Evolutionary conservation across 345 rosid genomes (phyloP), one percentile per base, ranked within the genome.

Genomic region (Mangifera indica): DNA sequence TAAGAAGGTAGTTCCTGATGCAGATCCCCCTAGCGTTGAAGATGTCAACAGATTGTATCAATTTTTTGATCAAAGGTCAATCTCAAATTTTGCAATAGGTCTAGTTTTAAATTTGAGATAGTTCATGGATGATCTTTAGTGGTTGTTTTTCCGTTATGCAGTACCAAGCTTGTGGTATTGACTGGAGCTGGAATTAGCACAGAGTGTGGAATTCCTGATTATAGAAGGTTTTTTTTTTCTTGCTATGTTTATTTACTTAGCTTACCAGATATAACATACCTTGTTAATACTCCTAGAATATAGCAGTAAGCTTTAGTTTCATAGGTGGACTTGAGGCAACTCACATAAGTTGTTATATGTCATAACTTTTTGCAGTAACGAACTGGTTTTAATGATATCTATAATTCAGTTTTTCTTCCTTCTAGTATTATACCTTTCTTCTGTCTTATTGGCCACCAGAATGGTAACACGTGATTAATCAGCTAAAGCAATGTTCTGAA

Each of bases 151-250:
- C 37, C 70, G 9, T 57, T 1, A 5, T 80, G 72, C 84, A 94
- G 98, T 72, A 78, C 81, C 24, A 92, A 85, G 69, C 92, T 94
- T 24, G 70, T 86, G 71, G 88, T 91, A 53, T 67, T 94, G 85
- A 94, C 95, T 1, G 98, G 97, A 78, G 97, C 98, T 71, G 98
- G 97, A 71, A 76, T 94, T 34, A 94, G 97, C 67, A 94, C 98
- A 0, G 98, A 94, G 78, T 85, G 93, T 72, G 97, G 98, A 56
- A 94, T 94, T 80, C 98, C 98, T 66, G 98, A 94, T 78, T 94
- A 92, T 59, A 86, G 98, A 86, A 94, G 98, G 98, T 92, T 78
- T 26, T 29, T 26, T 29, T 29, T 44, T 46, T 52, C 59, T 51
- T 67, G 22, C 26, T 60, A 10, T 24, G 44, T 9, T 44, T 42